These are phyloP conservation scores for Backusella sp. DNA, from an alignment of 192 early-diverging fungal genomes.

Conservation along the genomic window DNA sequence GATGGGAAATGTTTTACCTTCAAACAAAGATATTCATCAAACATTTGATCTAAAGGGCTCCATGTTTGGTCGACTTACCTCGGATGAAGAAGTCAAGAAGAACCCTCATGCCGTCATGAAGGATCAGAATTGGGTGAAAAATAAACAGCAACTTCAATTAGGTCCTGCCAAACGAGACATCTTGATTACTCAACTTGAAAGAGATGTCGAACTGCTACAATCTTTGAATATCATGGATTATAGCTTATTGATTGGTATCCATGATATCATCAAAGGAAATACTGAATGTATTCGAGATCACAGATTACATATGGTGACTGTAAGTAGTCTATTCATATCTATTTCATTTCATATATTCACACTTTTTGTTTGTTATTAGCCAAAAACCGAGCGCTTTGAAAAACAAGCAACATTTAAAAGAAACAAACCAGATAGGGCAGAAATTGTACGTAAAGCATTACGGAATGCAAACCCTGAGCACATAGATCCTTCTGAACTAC, in stretches of 20 bases:
- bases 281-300: conserved; percentile 77
- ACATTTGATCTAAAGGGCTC: conserved; percentile 97
- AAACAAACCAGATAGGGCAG: conserved; percentile 52
- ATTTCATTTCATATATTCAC: conserved; percentile 28
- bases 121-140: conserved; percentile 93
- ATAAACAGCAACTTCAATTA: conserved; percentile 71
- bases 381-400: neutral
- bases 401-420: conserved; percentile 41
- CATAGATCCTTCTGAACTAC: conserved; percentile 60
- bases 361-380: neutral
- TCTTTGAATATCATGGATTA: conserved; percentile 82
- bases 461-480: conserved; percentile 56
- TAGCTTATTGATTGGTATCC: conserved; percentile 91
- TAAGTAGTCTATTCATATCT: conserved; percentile 17
- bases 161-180: conserved; percentile 79
- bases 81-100: conserved; percentile 71
- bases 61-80: conserved; percentile 79
- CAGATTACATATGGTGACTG: conserved; percentile 15
- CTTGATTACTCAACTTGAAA: conserved; percentile 85
- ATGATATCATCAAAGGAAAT: conserved; percentile 87
- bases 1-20: conserved; percentile 99
- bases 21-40: conserved; percentile 97
- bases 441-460: conserved; percentile 53
- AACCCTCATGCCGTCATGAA: conserved; percentile 93
- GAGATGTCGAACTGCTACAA: conserved; percentile 72